Conservation (phyloP, 2,329 filamentous ascomycete genomes). For the Aspergillus chevalieri region DNA sequence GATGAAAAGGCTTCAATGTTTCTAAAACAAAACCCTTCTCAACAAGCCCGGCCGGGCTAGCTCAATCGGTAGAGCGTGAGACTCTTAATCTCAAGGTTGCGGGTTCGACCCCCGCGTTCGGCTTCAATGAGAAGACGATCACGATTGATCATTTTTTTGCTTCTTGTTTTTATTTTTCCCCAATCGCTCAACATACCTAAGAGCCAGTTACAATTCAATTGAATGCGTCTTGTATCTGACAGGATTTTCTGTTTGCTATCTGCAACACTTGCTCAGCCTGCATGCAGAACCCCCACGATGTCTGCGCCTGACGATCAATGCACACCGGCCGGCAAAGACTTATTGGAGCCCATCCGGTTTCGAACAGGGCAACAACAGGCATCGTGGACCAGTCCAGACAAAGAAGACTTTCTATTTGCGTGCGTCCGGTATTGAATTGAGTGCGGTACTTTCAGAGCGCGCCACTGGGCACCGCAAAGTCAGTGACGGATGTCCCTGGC, state of each 20-base stretch:
- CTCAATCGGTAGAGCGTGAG: slow-evolving; percentile 46
- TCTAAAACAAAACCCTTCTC: background rate
- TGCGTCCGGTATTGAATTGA: background rate
- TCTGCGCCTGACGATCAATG: background rate
- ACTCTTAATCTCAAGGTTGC: slow-evolving; percentile 39
- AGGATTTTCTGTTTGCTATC: too few relatives aligned
- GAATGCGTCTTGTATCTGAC: too few relatives aligned
- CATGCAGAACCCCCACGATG: too few relatives aligned
- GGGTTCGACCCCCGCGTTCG: slow-evolving; percentile 37
- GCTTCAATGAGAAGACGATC: slow-evolving; percentile 9
- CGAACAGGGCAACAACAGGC: background rate
- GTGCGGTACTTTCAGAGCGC: slow-evolving; percentile 10
- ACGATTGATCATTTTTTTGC: too few relatives aligned
- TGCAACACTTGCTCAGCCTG: too few relatives aligned
- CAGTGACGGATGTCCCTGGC: background rate
- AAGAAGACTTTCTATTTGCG: background rate
- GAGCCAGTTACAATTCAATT: background rate
- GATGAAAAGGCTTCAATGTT: too few relatives aligned
- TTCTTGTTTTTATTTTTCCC: background rate
- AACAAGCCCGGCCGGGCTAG: slow-evolving; percentile 34
- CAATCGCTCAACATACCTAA: background rate
- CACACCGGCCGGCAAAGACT: background rate
- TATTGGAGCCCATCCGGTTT: background rate
- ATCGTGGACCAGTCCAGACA: background rate
- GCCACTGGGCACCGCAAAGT: background rate